A percentile compares a stretch with the other conserved stretches of the same genome.
phyloP scores from a whole-genome alignment of 169 alveolate genomes.

The Plasmodium knowlesi region DNA sequence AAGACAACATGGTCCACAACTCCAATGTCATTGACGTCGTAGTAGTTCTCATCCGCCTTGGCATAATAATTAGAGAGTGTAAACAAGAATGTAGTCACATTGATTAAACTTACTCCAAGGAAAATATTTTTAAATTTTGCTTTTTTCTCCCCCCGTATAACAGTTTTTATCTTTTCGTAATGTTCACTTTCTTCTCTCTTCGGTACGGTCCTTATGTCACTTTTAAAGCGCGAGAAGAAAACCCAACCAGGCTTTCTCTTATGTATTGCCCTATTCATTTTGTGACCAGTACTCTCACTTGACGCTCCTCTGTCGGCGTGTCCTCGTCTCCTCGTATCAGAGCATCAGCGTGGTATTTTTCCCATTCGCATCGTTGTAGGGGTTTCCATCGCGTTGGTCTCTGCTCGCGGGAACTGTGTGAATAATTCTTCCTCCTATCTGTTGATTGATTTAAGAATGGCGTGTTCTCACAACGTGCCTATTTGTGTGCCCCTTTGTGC shows the following conservation, averaged over 20 bases:
- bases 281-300: background rate
- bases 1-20: conserved; percentile 38
- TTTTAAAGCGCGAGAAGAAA: background rate
- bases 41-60: conserved; percentile 18
- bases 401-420: background rate
- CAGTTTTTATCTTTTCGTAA: conserved; percentile 27
- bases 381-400: background rate
- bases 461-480: background rate
- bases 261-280: conserved; percentile 6
- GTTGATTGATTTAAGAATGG: background rate
- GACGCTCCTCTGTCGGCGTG: background rate
- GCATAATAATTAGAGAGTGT: conserved; percentile 34
- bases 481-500: background rate
- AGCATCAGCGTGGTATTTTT: background rate
- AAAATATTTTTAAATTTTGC: conserved; percentile 46
- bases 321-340: no score
- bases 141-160: conserved; percentile 14
- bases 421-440: background rate
- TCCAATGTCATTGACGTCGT: conserved; percentile 13
- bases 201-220: background rate
- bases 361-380: background rate
- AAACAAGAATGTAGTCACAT: conserved; percentile 22
- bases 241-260: background rate
- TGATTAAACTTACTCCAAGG: conserved; percentile 27
- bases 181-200: conserved; percentile 8